phyloP scores from a whole-genome alignment of 2,329 filamentous ascomycete species.

The Aureobasidium mangrovei region DNA sequence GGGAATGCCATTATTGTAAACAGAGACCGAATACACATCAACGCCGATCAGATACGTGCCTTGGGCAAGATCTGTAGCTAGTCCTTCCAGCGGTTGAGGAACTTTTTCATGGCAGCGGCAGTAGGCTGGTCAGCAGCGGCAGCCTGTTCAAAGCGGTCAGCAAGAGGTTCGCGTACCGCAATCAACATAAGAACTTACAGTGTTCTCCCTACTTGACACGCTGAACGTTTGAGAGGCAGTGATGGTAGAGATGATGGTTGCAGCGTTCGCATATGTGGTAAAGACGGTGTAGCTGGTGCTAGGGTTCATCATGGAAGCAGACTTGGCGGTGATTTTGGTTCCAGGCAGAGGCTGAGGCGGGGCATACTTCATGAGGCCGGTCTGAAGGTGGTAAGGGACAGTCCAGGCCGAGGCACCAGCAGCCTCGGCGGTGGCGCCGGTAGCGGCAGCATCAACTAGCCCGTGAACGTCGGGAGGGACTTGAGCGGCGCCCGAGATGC shows the following conservation, averaged over 20 bases:
- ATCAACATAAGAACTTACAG: constrained; percentile 37
- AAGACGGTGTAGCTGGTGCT: constrained; percentile 48
- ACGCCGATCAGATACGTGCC: background rate
- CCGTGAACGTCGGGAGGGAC: constrained; percentile 20
- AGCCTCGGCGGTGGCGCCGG: constrained; percentile 17
- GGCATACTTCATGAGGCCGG: constrained; percentile 50
- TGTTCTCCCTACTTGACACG: constrained; percentile 47
- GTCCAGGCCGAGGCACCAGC: constrained; percentile 22
- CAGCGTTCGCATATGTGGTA: constrained; percentile 38
- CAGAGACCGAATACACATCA: background rate
- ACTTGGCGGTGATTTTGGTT: constrained; percentile 49
- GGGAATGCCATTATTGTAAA: background rate
- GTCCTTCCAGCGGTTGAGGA: constrained; percentile 52
- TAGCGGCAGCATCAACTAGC: constrained; percentile 24
- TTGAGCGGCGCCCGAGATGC: constrained; percentile 29
- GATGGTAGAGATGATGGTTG: constrained; percentile 42
- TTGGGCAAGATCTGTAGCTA: constrained; percentile 23
- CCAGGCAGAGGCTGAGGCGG: constrained; percentile 52
- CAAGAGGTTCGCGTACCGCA: too few relatives aligned
- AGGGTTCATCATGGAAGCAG: constrained; percentile 43
- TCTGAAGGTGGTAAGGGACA: constrained; percentile 49
- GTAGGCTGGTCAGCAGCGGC: constrained; percentile 1
- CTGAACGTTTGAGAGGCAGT: constrained; percentile 45
- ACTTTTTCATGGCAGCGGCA: constrained; percentile 50
- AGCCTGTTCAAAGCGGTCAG: background rate